These are phyloP conservation scores for Potentilla sterilis DNA, from an alignment of 306 rosid genomes.

Conservation along the genomic window DNA sequence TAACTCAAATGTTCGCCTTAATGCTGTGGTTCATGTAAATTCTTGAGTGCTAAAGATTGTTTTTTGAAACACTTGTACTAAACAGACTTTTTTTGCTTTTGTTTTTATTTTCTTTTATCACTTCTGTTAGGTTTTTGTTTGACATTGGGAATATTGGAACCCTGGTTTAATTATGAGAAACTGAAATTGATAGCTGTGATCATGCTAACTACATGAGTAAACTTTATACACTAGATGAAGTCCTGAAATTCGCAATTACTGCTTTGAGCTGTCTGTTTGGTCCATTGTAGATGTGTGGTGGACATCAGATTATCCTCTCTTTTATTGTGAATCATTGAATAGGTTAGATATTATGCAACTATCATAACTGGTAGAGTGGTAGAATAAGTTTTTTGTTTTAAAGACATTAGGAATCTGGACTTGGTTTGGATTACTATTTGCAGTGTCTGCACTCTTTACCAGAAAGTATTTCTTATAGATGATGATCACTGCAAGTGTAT, in stretches of 20 bases:
- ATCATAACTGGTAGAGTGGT: not conserved
- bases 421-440: not conserved
- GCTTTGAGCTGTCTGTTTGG: not conserved
- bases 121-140: not conserved
- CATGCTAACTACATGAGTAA: not conserved
- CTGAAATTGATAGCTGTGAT: not conserved
- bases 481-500: not conserved
- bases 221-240: not conserved
- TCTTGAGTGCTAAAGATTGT: not conserved
- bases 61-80: not conserved
- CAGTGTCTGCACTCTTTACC: not conserved
- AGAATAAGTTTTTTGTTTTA: not conserved
- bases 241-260: not conserved
- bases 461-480: not conserved
- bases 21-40: not conserved
- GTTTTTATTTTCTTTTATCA: not conserved
- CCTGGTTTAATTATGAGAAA: not conserved
- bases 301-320: not conserved
- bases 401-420: not conserved
- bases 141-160: not conserved
- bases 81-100: not conserved
- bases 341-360: not conserved
- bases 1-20: not conserved
- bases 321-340: not conserved
- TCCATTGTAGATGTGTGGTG: not conserved